A percentile compares a stretch with the other conserved stretches of the same genome.
Evolutionary conservation across 208 protist genomes (phyloP).

Genomic region (Blastocrithidia nonstop): DNA sequence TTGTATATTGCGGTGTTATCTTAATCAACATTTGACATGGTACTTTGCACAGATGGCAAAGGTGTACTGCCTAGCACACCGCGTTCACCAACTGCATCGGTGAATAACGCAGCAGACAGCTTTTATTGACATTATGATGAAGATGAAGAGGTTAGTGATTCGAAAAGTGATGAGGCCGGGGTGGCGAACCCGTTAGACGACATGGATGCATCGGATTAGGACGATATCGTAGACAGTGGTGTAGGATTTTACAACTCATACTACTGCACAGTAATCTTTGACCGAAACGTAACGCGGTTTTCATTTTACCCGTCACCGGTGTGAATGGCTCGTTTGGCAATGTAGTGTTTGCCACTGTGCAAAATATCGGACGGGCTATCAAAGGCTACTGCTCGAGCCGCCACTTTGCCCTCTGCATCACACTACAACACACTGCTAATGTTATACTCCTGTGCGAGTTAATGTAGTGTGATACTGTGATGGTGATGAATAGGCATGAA

Average conservation of each 20-base stretch:
- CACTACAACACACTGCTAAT: slow-evolving; percentile 78
- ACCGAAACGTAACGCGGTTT: slow-evolving; percentile 57
- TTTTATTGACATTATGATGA: too few species aligned
- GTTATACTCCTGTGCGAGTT: slow-evolving; percentile 64
- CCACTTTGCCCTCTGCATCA: slow-evolving; percentile 38
- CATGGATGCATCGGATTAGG: too few species aligned
- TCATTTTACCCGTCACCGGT: slow-evolving; percentile 11
- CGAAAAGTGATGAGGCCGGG: too few species aligned
- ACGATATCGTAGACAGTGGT: slow-evolving; percentile 7
- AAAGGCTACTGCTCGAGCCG: slow-evolving; percentile 53
- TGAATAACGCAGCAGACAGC: too few species aligned
- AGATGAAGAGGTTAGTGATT: too few species aligned
- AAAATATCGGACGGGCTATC: slow-evolving; percentile 72
- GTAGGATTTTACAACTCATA: slow-evolving; percentile 42
- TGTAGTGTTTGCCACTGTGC: slow-evolving; percentile 61
- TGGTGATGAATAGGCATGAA: slow-evolving; percentile 35
- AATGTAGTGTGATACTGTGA: slow-evolving; percentile 38
- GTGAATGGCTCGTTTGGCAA: slow-evolving; percentile 44
- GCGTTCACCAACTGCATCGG: too few species aligned
- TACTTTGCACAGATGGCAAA: too few species aligned
- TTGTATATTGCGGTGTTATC: too few species aligned
- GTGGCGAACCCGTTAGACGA: too few species aligned
- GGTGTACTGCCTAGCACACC: too few species aligned
- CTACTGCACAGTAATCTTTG: slow-evolving; percentile 69
- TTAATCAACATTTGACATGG: too few species aligned